Percentiles rank a stretch among this genome's conserved stretches.
Evolutionary conservation across 371 early-diverging fungal genomes (phyloP).

Genomic region (Rhizopus microsporus): DNA sequence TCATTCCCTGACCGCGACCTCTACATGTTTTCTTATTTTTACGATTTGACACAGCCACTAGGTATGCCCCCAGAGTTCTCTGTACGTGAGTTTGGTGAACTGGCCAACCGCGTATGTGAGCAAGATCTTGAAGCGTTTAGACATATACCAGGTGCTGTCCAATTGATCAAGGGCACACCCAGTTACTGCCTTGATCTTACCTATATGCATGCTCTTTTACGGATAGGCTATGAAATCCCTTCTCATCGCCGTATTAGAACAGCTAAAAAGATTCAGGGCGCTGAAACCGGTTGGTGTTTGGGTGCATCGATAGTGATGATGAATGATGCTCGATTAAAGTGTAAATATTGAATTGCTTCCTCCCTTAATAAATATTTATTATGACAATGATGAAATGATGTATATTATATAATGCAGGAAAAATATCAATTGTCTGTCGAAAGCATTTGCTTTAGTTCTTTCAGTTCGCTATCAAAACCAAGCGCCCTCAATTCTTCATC

Average conservation of each 20-base stretch:
- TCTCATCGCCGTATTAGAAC: slow-evolving; percentile 65
- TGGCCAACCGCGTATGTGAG: slow-evolving; percentile 67
- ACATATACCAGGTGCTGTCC: slow-evolving; percentile 31
- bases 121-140: slow-evolving; percentile 39
- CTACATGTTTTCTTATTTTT: slow-evolving; percentile 94
- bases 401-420: no score
- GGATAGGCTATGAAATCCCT: slow-evolving; percentile 77
- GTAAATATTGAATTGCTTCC: no score
- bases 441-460: neutral
- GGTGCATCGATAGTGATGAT: slow-evolving; percentile 83
- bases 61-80: slow-evolving; percentile 67
- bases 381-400: no score
- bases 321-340: slow-evolving; percentile 37
- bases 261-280: slow-evolving; percentile 85
- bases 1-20: slow-evolving; percentile 78
- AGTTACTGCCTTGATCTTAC: slow-evolving; percentile 82
- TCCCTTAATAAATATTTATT: no score
- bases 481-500: neutral
- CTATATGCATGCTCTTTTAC: slow-evolving; percentile 76
- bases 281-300: slow-evolving; percentile 93
- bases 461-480: neutral
- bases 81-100: slow-evolving; percentile 61
- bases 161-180: slow-evolving; percentile 31
- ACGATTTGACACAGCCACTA: slow-evolving; percentile 81
- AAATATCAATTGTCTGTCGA: neutral